Evolutionary conservation across 257 asterid species (phyloP).

Genomic region (Fraxinus americana): DNA sequence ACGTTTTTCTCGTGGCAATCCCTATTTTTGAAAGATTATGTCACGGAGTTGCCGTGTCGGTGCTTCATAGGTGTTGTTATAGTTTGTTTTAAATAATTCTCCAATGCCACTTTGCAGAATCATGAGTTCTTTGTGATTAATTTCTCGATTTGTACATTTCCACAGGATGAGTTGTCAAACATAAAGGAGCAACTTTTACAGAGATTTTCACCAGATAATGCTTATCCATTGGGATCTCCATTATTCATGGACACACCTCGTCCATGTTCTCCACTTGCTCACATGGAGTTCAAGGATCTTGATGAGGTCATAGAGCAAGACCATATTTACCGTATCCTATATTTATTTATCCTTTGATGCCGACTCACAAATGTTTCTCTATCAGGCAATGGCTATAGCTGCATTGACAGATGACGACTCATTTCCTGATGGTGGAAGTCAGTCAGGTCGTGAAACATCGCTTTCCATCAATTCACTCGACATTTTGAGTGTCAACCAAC

Average conservation of each 20-base stretch:
- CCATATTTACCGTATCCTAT: slow-evolving; percentile 2
- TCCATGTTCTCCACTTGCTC: slow-evolving; percentile 52
- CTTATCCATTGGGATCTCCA: slow-evolving; percentile 46
- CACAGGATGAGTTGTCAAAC: slow-evolving; percentile 42
- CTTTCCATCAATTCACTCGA: slow-evolving; percentile 46
- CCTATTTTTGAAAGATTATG: no score
- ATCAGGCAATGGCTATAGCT: slow-evolving; percentile 41
- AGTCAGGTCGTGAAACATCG: slow-evolving; percentile 50
- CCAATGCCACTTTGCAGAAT: neutral
- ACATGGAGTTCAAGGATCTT: slow-evolving; percentile 41
- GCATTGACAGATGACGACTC: slow-evolving; percentile 43
- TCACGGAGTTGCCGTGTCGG: no score
- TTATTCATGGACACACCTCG: slow-evolving; percentile 55
- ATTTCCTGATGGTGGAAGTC: slow-evolving; percentile 45
- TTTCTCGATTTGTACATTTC: neutral
- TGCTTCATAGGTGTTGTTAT: no score
- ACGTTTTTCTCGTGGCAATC: no score
- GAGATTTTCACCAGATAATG: slow-evolving; percentile 49
- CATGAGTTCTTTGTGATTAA: neutral
- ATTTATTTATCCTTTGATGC: slow-evolving; percentile 1
- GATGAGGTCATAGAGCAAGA: slow-evolving; percentile 38
- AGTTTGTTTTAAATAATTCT: neutral
- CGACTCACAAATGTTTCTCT: neutral
- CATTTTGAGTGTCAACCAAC: slow-evolving; percentile 51
- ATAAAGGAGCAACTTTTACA: slow-evolving; percentile 38